A percentile compares a stretch with the other conserved stretches of the same genome.
Evolutionary conservation across 306 rosid genomes (phyloP).

Genomic region (Sechiopsis laciniata): DNA sequence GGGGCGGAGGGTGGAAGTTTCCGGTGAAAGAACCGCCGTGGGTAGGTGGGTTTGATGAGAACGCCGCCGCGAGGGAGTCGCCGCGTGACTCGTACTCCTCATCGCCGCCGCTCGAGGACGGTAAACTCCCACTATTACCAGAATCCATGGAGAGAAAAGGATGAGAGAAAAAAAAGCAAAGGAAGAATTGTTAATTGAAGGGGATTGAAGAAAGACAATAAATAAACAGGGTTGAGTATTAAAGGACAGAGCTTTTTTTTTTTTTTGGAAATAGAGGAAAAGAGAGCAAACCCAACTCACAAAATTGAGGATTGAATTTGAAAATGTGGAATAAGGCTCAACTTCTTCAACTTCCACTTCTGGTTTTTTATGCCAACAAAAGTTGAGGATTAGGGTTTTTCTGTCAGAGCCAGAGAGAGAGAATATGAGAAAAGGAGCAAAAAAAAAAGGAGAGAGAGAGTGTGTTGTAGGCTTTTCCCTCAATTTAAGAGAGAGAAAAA

Average conservation of each 20-base stretch:
- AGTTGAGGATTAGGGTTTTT: conserved; percentile 15
- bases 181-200: not conserved
- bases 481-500: not conserved
- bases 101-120: conserved; percentile 85
- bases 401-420: conserved; percentile 20
- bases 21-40: conserved; percentile 27
- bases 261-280: not conserved
- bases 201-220: conserved; percentile 21
- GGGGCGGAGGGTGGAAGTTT: conserved; percentile 8
- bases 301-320: not conserved
- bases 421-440: not conserved
- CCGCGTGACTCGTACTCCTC: conserved; percentile 84
- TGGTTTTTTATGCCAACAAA: not conserved
- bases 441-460: not conserved
- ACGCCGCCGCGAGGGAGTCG: conserved; percentile 44
- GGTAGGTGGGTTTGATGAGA: conserved; percentile 28
- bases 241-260: not conserved
- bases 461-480: not conserved
- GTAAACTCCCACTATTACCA: conserved; percentile 78
- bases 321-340: not conserved
- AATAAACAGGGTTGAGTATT: conserved; percentile 11
- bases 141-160: conserved; percentile 55
- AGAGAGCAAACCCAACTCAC: not conserved
- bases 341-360: not conserved
- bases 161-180: no score